Conservation (phyloP, 73 alveolate genomes). For the Uronychia binucleata region DNA sequence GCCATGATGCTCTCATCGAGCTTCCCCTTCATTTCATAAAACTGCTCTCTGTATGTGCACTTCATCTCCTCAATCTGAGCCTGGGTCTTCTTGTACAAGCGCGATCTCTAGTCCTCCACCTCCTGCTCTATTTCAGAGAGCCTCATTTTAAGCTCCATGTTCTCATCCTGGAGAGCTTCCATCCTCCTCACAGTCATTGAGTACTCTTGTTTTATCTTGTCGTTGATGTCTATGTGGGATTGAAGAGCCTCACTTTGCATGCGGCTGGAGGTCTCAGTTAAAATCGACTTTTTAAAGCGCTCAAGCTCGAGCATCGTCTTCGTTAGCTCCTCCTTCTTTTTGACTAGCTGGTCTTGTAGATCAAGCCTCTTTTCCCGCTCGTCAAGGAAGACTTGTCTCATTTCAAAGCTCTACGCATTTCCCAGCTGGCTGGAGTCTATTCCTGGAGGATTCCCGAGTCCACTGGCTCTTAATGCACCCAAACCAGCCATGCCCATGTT, state of each 20-base stretch:
- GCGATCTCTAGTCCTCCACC: background rate
- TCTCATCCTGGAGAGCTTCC: slow-evolving; percentile 38
- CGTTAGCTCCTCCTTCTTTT: slow-evolving; percentile 10
- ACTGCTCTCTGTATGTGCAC: background rate
- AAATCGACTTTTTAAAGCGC: slow-evolving; percentile 7
- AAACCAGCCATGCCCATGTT: background rate
- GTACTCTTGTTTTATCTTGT: background rate
- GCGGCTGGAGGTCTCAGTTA: background rate
- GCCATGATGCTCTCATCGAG: slow-evolving; percentile 5
- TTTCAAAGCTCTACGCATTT: slow-evolving; percentile 16
- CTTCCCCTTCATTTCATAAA: slow-evolving; percentile 7
- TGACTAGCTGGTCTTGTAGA: slow-evolving; percentile 25
- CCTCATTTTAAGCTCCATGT: slow-evolving; percentile 7
- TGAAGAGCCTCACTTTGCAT: background rate
- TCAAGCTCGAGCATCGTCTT: slow-evolving; percentile 24
- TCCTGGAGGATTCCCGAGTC: too few relatives aligned
- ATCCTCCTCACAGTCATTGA: background rate
- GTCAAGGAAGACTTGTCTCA: slow-evolving; percentile 30
- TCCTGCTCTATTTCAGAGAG: slow-evolving; percentile 16
- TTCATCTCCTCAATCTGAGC: background rate
- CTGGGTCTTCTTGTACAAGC: background rate
- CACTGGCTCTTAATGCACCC: background rate
- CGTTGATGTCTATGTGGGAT: background rate
- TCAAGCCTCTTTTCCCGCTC: slow-evolving; percentile 38
- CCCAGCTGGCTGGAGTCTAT: background rate